phyloP scores from a whole-genome alignment of 2,329 filamentous ascomycete genomes.

The Colletotrichum cereale region DNA sequence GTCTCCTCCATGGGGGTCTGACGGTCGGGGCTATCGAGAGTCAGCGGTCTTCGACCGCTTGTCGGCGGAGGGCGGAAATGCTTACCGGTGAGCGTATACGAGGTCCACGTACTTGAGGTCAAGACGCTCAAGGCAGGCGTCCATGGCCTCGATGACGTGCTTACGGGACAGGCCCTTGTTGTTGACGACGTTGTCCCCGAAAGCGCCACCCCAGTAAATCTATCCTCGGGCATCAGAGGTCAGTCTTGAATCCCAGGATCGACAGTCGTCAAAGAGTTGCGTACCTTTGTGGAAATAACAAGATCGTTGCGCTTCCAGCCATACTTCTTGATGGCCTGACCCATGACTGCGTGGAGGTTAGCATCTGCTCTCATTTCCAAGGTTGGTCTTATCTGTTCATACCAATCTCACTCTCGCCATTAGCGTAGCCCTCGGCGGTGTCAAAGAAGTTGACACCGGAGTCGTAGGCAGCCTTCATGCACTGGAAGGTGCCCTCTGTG shows the following conservation, averaged over 20 bases:
- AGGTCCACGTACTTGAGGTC: constrained; percentile 74
- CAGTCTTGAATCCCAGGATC: neutral
- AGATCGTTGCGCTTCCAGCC: constrained; percentile 72
- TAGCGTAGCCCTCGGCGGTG: constrained; percentile 69
- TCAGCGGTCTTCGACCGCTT: neutral
- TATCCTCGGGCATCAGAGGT: constrained; percentile 43
- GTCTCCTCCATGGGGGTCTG: constrained; percentile 78
- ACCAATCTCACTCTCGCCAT: constrained; percentile 69
- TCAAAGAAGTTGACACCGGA: constrained; percentile 74
- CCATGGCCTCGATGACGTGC: constrained; percentile 76
- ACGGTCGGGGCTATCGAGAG: constrained; percentile 62
- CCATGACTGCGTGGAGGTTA: constrained; percentile 60
- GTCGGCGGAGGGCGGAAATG: neutral
- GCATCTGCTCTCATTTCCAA: neutral
- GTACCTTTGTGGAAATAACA: constrained; percentile 71
- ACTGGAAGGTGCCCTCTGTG: constrained; percentile 63
- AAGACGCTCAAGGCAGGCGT: constrained; percentile 69
- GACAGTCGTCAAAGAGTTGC: neutral
- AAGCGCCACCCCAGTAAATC: constrained; percentile 74
- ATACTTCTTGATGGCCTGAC: constrained; percentile 69
- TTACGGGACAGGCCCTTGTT: constrained; percentile 77
- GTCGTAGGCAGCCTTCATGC: constrained; percentile 73
- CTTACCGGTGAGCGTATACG: constrained; percentile 73
- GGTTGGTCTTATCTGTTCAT: neutral
- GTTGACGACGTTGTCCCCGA: constrained; percentile 73